Percentiles rank a stretch among this genome's conserved stretches.
Evolutionary conservation across 768 basidiomycete genomes (phyloP).

Genomic region (Boletales sp.): DNA sequence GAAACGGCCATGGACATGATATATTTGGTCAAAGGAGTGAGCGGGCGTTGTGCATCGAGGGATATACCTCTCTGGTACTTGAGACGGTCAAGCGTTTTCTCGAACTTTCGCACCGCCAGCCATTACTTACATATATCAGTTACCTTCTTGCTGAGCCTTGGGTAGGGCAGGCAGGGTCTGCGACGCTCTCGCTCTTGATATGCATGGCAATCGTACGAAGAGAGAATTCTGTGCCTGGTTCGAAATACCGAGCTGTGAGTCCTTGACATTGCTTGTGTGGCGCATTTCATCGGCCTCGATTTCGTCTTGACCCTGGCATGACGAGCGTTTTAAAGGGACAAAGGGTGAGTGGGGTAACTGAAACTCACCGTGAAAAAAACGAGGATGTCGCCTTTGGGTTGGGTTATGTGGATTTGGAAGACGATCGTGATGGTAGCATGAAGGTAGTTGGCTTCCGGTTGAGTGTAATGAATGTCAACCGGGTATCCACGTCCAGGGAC

Average conservation of each 20-base stretch:
- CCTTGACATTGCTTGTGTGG: too few relatives aligned
- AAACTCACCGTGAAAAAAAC: constrained; percentile 87
- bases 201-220: too few relatives aligned
- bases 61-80: constrained; percentile 59
- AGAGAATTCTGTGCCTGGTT: too few relatives aligned
- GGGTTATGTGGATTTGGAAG: constrained; percentile 98
- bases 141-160: too few relatives aligned
- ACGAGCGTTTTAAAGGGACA: constrained; percentile 3
- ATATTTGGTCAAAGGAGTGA: constrained; percentile 43
- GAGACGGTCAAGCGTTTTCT: constrained; percentile 55
- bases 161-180: too few relatives aligned
- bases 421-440: constrained; percentile 98
- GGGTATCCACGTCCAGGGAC: constrained; percentile 97
- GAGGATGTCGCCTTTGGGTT: constrained; percentile 95
- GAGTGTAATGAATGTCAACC: constrained; percentile 98
- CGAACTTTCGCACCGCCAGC: too few relatives aligned
- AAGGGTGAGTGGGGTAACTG: background rate
- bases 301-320: constrained; percentile 85
- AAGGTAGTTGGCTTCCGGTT: constrained; percentile 98
- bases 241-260: constrained; percentile 57
- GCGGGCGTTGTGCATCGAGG: background rate
- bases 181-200: too few relatives aligned
- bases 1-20: constrained; percentile 82
- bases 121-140: too few relatives aligned
- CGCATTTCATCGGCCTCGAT: constrained; percentile 68